Evolutionary conservation across 2,329 filamentous ascomycete genomes (phyloP), one percentile per base, ranked within the genome.

Genomic region (Tolypocladium tundrense): DNA sequence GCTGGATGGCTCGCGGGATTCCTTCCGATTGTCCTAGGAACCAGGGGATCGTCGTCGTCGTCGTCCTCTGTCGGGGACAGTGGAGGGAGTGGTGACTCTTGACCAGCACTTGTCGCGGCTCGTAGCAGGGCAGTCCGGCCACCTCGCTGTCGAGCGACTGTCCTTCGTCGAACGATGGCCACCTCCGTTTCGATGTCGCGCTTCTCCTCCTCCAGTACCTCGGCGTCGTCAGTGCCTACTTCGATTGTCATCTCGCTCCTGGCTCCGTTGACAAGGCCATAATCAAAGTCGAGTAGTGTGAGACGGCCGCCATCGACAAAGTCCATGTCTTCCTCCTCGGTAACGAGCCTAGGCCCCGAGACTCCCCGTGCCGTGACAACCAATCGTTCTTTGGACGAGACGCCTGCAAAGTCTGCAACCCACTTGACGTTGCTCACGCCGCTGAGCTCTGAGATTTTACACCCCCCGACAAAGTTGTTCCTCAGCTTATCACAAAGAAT

Each of bases 281-380:
- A 88, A 62, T 87, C 82, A 69, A 93, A 93, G 69, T 93, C 89
- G 51, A 92, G 75, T 10, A 93, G 74, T 11, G 83, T 81, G 50
- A 94, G 75, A 60, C 89, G 81, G 16, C 89, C 89, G 8, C 89
- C 88, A 65, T 93, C 90, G n/a, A 90, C 81, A 62, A 90, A 89
- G 65, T 88, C 83, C 55, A 87, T 81, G 53, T 84, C 85, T 63
- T 91, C 88, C 62, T 90, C 86, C 58, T 90, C 87, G 3, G 83
- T 79, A 48, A 82, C 73, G 9, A 77, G 74, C 59, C 82, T 79
- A 0, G 79, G 75, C 1, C 80, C 79, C 33, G 83, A 78, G 21
- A 90, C 83, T 39, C 88, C 89, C 31, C 86, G 84, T 7, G 89
- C 88, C 45, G 88, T 86, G 39, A 88, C 80, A n/a, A 91, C 77